Conservation (phyloP, 345 rosid species). For the Syzygium aromaticum region DNA sequence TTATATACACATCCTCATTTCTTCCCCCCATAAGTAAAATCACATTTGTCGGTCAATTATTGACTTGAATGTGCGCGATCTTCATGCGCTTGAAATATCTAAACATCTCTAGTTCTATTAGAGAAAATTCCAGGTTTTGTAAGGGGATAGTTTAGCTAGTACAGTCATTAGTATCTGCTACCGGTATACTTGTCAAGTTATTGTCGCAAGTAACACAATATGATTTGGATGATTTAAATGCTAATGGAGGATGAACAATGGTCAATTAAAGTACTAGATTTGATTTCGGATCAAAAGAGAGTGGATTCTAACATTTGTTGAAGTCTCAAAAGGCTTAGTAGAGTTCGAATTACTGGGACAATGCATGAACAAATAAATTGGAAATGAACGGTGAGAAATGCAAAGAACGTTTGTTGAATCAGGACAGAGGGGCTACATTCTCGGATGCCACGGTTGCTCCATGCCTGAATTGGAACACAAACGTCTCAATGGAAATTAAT, state of each 20-base stretch:
- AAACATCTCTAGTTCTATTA: not conserved
- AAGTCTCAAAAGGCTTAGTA: not conserved
- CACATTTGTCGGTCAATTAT: not conserved
- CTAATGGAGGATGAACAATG: not conserved
- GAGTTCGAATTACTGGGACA: not conserved
- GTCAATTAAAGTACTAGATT: not conserved
- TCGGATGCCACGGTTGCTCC: not conserved
- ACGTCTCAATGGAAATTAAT: no score
- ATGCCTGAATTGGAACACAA: not conserved
- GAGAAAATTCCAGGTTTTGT: accelerated
- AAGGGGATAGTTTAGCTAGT: not conserved
- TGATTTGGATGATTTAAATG: not conserved
- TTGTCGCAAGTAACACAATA: accelerated
- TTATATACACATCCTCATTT: not conserved
- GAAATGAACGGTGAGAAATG: not conserved
- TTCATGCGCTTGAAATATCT: no score
- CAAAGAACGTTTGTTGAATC: not conserved
- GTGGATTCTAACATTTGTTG: not conserved
- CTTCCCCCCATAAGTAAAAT: not conserved
- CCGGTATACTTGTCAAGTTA: not conserved
- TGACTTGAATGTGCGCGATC: no score
- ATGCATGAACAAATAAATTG: accelerated
- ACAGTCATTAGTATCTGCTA: not conserved
- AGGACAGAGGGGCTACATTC: accelerated
- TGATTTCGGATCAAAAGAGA: not conserved